These are phyloP conservation scores for Entomortierella chlamydospora DNA, from an alignment of 192 early-diverging fungal genomes.

Conservation along the genomic window DNA sequence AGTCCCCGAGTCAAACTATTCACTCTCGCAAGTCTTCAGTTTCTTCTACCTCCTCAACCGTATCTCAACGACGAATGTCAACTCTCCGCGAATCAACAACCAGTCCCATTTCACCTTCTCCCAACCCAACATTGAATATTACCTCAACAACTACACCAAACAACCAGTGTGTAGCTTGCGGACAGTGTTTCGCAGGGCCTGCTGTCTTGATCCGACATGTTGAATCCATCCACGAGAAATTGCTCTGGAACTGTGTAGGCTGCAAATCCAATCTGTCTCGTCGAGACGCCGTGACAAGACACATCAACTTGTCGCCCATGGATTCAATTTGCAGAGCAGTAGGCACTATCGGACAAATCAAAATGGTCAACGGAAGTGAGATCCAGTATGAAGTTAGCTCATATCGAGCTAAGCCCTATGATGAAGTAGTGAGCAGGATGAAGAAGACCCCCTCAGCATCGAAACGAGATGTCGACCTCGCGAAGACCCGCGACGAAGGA, in stretches of 20 bases:
- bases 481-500: constrained; percentile 9
- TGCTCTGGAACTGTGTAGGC: constrained; percentile 49
- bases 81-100: constrained; percentile 28
- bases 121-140: background rate
- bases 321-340: constrained; percentile 44
- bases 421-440: constrained; percentile 46
- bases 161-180: constrained; percentile 35
- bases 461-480: constrained; percentile 20
- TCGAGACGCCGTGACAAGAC: constrained; percentile 45
- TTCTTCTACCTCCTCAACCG: constrained; percentile 29
- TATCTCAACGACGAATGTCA: constrained; percentile 38
- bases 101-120: background rate
- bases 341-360: constrained; percentile 48
- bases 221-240: constrained; percentile 49
- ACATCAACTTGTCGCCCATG: constrained; percentile 52
- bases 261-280: constrained; percentile 50
- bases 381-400: constrained; percentile 31
- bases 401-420: constrained; percentile 35
- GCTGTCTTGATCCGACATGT: constrained; percentile 43
- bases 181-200: constrained; percentile 37
- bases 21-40: constrained; percentile 36
- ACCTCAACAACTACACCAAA: constrained; percentile 12
- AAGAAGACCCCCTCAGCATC: constrained; percentile 17
- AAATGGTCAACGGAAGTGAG: constrained; percentile 37
- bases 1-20: constrained; percentile 16